Conservation (phyloP, 495 filamentous ascomycete genomes). For the Trichoderma erinaceum region DNA sequence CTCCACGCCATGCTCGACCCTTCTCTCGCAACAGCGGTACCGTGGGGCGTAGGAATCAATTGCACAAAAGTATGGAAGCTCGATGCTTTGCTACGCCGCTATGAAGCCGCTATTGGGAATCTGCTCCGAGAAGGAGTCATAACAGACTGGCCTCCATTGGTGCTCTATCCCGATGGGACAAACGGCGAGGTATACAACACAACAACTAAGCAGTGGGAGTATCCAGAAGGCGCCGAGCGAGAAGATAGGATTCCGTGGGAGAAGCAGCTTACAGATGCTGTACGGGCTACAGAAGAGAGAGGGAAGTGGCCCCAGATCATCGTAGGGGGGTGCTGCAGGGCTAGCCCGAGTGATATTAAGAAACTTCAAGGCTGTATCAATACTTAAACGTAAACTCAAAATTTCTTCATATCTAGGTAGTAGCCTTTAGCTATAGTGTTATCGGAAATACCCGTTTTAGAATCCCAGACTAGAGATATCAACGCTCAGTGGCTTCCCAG, state of each 20-base stretch:
- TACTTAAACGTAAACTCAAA: background rate
- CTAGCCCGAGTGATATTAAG: constrained; percentile 43
- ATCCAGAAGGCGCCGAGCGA: constrained; percentile 22
- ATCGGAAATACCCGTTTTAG: background rate
- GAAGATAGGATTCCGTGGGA: constrained; percentile 46
- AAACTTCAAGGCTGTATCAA: background rate
- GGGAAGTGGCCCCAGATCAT: constrained; percentile 48
- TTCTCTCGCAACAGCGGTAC: constrained; percentile 24
- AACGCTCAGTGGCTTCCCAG: constrained; percentile 41
- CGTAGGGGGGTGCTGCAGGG: constrained; percentile 59
- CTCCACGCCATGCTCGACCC: constrained; percentile 37
- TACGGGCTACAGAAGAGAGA: constrained; percentile 50
- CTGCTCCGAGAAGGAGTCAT: constrained; percentile 27
- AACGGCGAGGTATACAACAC: constrained; percentile 62
- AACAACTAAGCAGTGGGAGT: constrained; percentile 51
- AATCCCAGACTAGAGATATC: constrained; percentile 43
- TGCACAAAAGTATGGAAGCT: constrained; percentile 57
- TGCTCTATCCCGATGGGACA: constrained; percentile 65
- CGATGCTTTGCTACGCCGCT: constrained; percentile 37
- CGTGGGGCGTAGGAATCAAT: constrained; percentile 62
- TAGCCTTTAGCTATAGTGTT: background rate
- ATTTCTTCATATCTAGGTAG: background rate
- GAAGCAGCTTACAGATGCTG: constrained; percentile 46
- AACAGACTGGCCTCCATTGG: constrained; percentile 45
- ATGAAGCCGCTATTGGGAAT: constrained; percentile 36